phyloP scores from a whole-genome alignment of 768 basidiomycete genomes.

The Boletus edulis region DNA sequence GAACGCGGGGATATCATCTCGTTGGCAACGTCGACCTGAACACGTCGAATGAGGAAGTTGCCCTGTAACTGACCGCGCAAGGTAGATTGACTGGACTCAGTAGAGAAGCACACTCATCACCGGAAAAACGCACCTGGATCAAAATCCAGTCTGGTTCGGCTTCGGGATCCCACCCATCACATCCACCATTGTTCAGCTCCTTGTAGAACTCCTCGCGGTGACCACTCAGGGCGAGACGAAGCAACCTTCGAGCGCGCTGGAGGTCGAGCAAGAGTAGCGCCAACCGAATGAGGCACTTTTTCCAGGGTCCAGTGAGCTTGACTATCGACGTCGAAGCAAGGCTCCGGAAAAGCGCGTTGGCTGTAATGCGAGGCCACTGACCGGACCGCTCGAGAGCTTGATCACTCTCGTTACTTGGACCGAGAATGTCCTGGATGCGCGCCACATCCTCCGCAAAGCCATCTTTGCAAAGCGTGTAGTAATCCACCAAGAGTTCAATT shows the following conservation, averaged over 20 bases:
- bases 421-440: constrained; percentile 1
- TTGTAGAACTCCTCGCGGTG: constrained; percentile 30
- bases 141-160: constrained; percentile 40
- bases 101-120: too few species aligned
- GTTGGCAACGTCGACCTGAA: constrained; percentile 33
- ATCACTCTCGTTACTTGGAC: constrained; percentile 14
- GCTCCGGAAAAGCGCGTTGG: constrained; percentile 22
- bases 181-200: constrained; percentile 21
- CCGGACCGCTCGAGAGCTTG: constrained; percentile 14
- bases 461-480: not conserved
- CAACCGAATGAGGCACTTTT: constrained; percentile 21
- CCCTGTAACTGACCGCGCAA: too few species aligned
- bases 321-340: constrained; percentile 23
- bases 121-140: constrained; percentile 33
- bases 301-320: constrained; percentile 25
- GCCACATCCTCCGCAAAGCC: not conserved
- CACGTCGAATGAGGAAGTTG: constrained; percentile 9
- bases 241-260: constrained; percentile 36
- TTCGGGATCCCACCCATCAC: constrained; percentile 16
- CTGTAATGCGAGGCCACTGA: constrained; percentile 38
- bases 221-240: constrained; percentile 14
- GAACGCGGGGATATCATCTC: constrained; percentile 44
- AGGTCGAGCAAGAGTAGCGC: constrained; percentile 27
- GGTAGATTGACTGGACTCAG: too few species aligned
- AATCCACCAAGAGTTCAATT: not conserved